Conservation (phyloP, 2,329 filamentous ascomycete genomes). For the Trichoderma breve region DNA sequence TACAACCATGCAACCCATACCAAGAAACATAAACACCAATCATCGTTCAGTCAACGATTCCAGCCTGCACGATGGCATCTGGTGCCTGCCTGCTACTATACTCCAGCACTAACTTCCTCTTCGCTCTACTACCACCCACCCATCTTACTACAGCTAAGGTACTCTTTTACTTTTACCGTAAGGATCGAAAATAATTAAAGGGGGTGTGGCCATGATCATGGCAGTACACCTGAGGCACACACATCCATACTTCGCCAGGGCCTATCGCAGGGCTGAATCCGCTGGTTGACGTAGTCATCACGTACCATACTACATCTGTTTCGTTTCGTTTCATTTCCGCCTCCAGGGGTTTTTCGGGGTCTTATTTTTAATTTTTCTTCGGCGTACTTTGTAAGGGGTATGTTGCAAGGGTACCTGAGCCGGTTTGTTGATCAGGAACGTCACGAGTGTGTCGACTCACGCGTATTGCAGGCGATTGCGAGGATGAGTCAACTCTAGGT, state of each 20-base stretch:
- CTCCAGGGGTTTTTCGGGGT: background rate
- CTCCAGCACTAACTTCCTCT: background rate
- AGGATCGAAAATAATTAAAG: background rate
- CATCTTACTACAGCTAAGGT: background rate
- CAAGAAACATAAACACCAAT: background rate
- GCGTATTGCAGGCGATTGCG: background rate
- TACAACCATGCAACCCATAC: background rate
- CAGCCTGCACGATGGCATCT: background rate
- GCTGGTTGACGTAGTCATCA: background rate
- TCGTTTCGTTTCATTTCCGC: background rate
- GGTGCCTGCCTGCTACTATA: background rate
- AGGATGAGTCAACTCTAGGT: background rate
- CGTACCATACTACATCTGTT: background rate
- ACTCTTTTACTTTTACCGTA: background rate
- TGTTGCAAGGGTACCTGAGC: background rate
- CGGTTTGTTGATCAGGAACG: background rate
- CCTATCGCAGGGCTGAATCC: background rate
- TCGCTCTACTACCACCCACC: background rate
- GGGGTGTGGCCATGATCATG: background rate
- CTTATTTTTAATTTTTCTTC: background rate
- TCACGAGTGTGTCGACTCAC: background rate
- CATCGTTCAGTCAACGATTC: background rate
- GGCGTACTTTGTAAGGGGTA: background rate
- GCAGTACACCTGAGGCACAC: background rate
- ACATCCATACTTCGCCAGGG: background rate